Evolutionary conservation across 306 rosid species (phyloP).

Genomic region (Quercus glauca): DNA sequence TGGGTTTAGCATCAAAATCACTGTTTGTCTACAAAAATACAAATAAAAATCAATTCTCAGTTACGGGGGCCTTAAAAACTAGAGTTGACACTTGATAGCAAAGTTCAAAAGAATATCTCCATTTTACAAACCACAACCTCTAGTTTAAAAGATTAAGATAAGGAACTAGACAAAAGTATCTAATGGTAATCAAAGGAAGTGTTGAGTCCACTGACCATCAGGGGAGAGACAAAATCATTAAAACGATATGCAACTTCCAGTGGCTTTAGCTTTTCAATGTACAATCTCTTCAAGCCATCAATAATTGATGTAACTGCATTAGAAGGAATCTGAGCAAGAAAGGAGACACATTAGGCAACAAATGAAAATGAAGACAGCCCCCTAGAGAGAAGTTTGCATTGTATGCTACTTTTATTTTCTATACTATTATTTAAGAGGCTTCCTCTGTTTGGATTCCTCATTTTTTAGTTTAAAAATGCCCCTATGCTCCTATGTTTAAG

Average conservation of each 20-base stretch:
- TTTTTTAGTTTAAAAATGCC: too few relatives aligned
- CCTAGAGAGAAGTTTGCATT: background rate
- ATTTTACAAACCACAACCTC: conserved; percentile 5
- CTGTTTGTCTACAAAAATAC: conserved; percentile 54
- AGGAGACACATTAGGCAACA: conserved; percentile 8
- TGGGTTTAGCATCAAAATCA: conserved; percentile 98
- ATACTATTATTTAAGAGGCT: too few relatives aligned
- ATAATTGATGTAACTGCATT: conserved; percentile 74
- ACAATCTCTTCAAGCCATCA: conserved; percentile 85
- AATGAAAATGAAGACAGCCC: background rate
- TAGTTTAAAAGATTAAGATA: background rate
- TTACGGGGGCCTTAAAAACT: background rate
- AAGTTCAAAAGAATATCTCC: background rate
- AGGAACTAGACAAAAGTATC: too few relatives aligned
- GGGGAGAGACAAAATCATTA: conserved; percentile 78
- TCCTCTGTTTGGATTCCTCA: too few relatives aligned
- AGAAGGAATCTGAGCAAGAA: conserved; percentile 51
- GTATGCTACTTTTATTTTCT: background rate
- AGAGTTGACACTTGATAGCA: background rate
- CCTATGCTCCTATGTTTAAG: too few relatives aligned
- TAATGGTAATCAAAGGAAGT: background rate
- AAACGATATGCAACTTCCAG: conserved; percentile 72
- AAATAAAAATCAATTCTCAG: conserved; percentile 9
- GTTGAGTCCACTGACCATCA: conserved; percentile 52
- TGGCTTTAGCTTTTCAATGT: conserved; percentile 77